A percentile compares a stretch with the other conserved stretches of the same genome.
These are phyloP conservation scores for Colletotrichum musicola DNA, from an alignment of 2,329 filamentous ascomycete species.

Conservation along the genomic window DNA sequence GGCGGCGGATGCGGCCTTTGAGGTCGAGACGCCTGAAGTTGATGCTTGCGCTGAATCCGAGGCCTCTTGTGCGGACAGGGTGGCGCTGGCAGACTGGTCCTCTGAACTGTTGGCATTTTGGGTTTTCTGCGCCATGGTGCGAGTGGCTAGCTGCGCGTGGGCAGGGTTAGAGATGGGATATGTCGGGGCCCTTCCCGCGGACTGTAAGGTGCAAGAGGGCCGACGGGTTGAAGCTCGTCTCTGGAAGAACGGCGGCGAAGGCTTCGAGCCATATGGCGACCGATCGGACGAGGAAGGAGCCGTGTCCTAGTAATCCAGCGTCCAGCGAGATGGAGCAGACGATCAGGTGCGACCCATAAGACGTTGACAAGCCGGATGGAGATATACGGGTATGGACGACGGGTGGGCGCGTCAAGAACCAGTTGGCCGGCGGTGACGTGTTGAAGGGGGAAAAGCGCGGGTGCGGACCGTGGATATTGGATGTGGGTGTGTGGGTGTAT, in stretches of 20 bases:
- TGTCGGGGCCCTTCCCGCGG: slow-evolving; percentile 39
- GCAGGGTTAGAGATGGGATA: slow-evolving; percentile 12
- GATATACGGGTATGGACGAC: neutral
- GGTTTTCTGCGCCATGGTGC: slow-evolving; percentile 40
- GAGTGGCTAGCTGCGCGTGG: slow-evolving; percentile 30
- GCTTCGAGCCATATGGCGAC: slow-evolving; percentile 33
- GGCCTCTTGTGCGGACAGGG: slow-evolving; percentile 37
- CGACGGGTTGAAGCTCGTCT: slow-evolving; percentile 32
- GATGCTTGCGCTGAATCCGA: slow-evolving; percentile 37
- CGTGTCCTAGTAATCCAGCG: neutral
- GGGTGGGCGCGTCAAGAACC: neutral
- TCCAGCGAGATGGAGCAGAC: slow-evolving; percentile 18
- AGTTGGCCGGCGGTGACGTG: slow-evolving; percentile 3
- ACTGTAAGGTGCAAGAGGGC: slow-evolving; percentile 38
- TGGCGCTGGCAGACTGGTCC: slow-evolving; percentile 40
- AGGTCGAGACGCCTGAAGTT: slow-evolving; percentile 28
- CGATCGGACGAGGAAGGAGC: slow-evolving; percentile 6
- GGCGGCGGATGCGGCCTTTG: slow-evolving; percentile 29
- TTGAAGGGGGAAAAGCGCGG: slow-evolving; percentile 7
- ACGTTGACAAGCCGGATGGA: slow-evolving; percentile 12
- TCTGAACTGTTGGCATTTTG: slow-evolving; percentile 35
- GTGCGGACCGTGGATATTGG: slow-evolving; percentile 15
- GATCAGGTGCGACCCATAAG: slow-evolving; percentile 32
- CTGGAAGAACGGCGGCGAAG: slow-evolving; percentile 23
- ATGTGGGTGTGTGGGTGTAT: slow-evolving; percentile 11